These are phyloP conservation scores for Aspergillus bombycis DNA, from an alignment of 2,329 filamentous ascomycete genomes.

Conservation along the genomic window DNA sequence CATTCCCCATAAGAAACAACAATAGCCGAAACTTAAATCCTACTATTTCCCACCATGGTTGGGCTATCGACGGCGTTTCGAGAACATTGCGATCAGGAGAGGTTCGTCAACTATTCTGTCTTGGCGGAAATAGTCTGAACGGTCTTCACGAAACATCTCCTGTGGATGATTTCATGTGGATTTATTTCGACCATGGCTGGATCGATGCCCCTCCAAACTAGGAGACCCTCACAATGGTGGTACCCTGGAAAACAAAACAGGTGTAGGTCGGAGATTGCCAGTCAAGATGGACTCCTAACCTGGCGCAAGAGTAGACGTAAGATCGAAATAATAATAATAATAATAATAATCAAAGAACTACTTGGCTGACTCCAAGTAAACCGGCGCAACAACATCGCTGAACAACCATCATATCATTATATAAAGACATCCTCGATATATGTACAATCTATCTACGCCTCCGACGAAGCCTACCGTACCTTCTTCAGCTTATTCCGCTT, in stretches of 20 bases:
- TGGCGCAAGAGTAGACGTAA: background rate
- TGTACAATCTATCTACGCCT: background rate
- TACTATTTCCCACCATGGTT: background rate
- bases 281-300: background rate
- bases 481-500: conserved; percentile 55
- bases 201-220: too few species aligned
- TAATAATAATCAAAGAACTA: background rate
- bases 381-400: background rate
- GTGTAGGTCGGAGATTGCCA: background rate
- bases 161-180: background rate
- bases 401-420: conserved; percentile 1
- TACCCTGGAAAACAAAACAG: background rate
- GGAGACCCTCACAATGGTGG: too few species aligned
- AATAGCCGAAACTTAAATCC: conserved; percentile 6
- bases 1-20: conserved; percentile 1
- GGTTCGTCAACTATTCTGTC: background rate
- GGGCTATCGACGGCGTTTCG: background rate
- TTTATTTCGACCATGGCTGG: background rate
- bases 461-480: conserved; percentile 31
- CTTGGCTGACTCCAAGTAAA: background rate
- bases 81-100: background rate
- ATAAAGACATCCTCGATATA: conserved; percentile 2
- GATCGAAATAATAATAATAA: background rate
- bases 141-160: background rate
- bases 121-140: background rate